phyloP scores from a whole-genome alignment of 805 yeast genomes.

The Huiozyma sinensis region DNA sequence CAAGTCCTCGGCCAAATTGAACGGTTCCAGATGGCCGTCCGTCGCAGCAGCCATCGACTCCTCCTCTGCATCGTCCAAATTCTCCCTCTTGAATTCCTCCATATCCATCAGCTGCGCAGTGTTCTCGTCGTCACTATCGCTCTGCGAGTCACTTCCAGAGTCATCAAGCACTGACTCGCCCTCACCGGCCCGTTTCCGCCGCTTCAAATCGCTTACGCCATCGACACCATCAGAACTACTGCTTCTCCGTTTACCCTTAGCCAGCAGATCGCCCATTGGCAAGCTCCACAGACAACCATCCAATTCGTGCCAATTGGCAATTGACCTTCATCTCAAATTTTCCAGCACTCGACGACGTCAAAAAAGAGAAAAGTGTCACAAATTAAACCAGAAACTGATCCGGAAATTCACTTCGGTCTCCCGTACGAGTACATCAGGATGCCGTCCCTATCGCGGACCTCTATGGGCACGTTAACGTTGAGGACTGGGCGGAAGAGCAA shows the following conservation, averaged over 20 bases:
- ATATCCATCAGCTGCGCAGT: slow-evolving; percentile 15
- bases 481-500: slow-evolving; percentile 27
- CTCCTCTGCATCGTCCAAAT: neutral
- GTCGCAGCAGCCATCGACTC: neutral
- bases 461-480: slow-evolving; percentile 25
- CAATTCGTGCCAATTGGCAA: neutral
- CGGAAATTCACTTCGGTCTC: neutral
- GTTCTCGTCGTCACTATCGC: neutral
- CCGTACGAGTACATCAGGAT: slow-evolving; percentile 33
- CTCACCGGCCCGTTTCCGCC: too few species aligned
- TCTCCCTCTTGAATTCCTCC: slow-evolving; percentile 18
- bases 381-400: neutral
- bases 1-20: slow-evolving; percentile 35
- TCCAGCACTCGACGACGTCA: neutral
- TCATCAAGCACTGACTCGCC: too few species aligned
- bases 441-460: slow-evolving; percentile 31
- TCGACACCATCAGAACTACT: too few species aligned
- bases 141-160: too few species aligned
- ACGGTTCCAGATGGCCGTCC: slow-evolving; percentile 17
- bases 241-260: too few species aligned
- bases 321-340: neutral
- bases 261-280: too few species aligned
- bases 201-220: too few species aligned
- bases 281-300: too few species aligned
- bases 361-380: neutral